These are phyloP conservation scores for Scheffersomyces stambukii DNA, from an alignment of 1,139 yeast genomes.

Conservation along the genomic window DNA sequence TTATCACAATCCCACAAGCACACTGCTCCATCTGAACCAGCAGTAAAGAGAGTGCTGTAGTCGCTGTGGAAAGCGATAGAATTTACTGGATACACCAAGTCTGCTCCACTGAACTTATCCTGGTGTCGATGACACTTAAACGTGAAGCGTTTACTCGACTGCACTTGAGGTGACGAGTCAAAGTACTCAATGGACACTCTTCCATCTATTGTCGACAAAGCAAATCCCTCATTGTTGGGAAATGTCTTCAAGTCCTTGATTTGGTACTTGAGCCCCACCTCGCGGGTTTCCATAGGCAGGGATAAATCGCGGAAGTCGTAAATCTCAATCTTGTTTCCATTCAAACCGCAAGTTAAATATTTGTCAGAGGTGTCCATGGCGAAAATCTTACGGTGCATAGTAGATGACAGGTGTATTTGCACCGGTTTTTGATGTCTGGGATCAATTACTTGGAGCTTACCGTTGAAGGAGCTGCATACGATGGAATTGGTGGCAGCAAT, in stretches of 20 bases:
- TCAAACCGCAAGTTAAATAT: constrained; percentile 52
- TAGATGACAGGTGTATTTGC: constrained; percentile 18
- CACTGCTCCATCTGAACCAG: constrained; percentile 74
- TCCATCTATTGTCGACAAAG: constrained; percentile 82
- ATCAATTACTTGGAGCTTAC: constrained; percentile 37
- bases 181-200: constrained; percentile 78
- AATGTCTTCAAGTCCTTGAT: constrained; percentile 57
- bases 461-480: constrained; percentile 54
- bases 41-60: constrained; percentile 57
- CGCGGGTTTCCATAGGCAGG: constrained; percentile 50
- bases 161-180: constrained; percentile 45
- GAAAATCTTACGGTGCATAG: too few relatives aligned
- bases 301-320: constrained; percentile 51
- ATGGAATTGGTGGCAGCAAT: constrained; percentile 20
- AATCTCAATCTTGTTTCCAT: constrained; percentile 50
- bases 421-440: constrained; percentile 17
- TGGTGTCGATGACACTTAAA: constrained; percentile 73
- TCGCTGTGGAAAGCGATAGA: constrained; percentile 52
- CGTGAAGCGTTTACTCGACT: constrained; percentile 55
- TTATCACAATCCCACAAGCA: constrained; percentile 74
- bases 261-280: constrained; percentile 72
- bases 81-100: constrained; percentile 75
- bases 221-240: constrained; percentile 61
- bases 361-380: constrained; percentile 56
- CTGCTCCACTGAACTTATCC: constrained; percentile 43